Evolutionary conservation across 2,329 filamentous ascomycete genomes (phyloP).

Genomic region (Verticillium tricorpus): DNA sequence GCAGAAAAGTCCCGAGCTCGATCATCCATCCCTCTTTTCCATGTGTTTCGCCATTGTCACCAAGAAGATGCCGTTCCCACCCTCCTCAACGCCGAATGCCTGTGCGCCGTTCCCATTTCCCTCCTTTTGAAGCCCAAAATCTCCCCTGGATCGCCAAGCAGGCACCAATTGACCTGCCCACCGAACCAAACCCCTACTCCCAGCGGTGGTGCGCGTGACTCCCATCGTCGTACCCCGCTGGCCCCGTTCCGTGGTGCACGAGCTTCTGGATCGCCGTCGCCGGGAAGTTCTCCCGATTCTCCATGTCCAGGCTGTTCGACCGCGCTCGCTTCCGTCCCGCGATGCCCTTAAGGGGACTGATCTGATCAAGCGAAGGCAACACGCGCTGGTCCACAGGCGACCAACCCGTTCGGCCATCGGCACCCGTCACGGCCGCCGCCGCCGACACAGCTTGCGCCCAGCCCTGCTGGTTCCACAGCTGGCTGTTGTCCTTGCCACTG

Average conservation of each 20-base stretch:
- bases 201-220: slow-evolving; percentile 11
- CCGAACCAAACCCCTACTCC: slow-evolving; percentile 4
- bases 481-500: slow-evolving; percentile 17
- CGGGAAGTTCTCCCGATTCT: slow-evolving; percentile 14
- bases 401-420: slow-evolving; percentile 12
- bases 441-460: slow-evolving; percentile 27
- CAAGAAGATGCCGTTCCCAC: not conserved
- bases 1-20: not conserved
- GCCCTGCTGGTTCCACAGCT: slow-evolving; percentile 24
- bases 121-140: not conserved
- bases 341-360: slow-evolving; percentile 12
- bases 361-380: slow-evolving; percentile 11
- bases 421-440: slow-evolving; percentile 23
- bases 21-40: not conserved
- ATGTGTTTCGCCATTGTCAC: not conserved
- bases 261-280: slow-evolving; percentile 13
- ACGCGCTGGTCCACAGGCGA: slow-evolving; percentile 11
- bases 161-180: not conserved
- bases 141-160: not conserved
- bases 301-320: slow-evolving; percentile 14
- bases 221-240: slow-evolving; percentile 10
- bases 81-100: not conserved
- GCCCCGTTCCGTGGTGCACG: slow-evolving; percentile 11
- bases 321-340: slow-evolving; percentile 11
- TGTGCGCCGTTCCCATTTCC: not conserved